These are phyloP conservation scores for Cytospora piceae DNA, from an alignment of 2,329 filamentous ascomycete species.

Conservation along the genomic window DNA sequence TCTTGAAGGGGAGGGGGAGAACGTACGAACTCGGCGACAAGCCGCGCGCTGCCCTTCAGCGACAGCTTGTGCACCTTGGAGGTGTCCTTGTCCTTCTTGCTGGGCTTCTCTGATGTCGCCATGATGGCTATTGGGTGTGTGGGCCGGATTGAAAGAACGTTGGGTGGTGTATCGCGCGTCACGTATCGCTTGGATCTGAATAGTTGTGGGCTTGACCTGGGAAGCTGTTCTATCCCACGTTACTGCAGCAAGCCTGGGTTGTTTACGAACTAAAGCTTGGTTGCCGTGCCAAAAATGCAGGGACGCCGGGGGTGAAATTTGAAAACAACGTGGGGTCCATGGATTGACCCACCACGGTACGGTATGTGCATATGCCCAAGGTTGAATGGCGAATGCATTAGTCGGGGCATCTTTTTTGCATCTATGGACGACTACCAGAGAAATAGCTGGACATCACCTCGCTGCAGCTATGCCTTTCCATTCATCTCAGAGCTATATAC, in stretches of 20 bases:
- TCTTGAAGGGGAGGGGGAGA: background rate
- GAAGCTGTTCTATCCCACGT: background rate
- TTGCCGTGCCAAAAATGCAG: background rate
- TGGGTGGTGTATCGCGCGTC: background rate
- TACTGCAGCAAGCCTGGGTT: background rate
- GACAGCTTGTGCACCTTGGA: slow-evolving; percentile 95
- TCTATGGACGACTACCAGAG: background rate
- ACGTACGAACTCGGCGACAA: slow-evolving; percentile 93
- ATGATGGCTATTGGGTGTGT: slow-evolving; percentile 19
- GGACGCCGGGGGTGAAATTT: background rate
- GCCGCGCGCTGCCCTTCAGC: slow-evolving; percentile 79
- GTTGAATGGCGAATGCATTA: background rate
- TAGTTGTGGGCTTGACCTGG: background rate
- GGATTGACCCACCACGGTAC: background rate
- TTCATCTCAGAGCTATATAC: too few relatives aligned
- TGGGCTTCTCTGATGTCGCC: slow-evolving; percentile 31
- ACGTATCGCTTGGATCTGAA: background rate
- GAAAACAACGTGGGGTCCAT: background rate
- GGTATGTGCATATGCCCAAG: background rate
- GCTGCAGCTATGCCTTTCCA: too few relatives aligned
- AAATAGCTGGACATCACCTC: background rate
- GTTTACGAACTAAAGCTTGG: background rate
- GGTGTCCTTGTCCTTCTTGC: slow-evolving; percentile 62
- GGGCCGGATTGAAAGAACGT: background rate
- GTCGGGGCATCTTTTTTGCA: background rate